Base-by-base conservation (phyloP, 495 filamentous ascomycete genomes). In the Neurospora africana region DNA sequence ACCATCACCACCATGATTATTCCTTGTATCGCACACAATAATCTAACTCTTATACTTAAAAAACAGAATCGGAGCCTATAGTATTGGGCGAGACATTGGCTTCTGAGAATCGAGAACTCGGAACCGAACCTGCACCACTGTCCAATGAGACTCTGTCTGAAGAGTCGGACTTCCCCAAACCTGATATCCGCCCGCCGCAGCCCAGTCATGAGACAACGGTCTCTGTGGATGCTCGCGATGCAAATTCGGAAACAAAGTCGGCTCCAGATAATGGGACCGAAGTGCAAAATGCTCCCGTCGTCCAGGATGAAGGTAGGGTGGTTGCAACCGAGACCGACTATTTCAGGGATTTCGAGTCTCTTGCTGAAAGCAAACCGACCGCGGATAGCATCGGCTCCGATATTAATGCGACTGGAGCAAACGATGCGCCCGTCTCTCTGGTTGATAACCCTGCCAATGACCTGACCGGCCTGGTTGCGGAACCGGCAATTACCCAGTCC, bases 141-240 rank as follows among this genome's bases (percentile, higher is more conserved):
- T 35, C 76, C 69, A 70, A 75, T 53, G 53, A 37, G 19, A 70
- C 58, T 40, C 36, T 11, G 7, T 13, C 58, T 38, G 36, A 27
- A 41, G 17, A 15, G 39, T 68, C 78, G 75, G 76, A 79, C 75
- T 75, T 73, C 75, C 72, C 74, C 75, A 74, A 72, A 58, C 3
- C 43, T 40, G 69, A 73, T 68, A 40, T 76, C 78, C 76, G 72
- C 68, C 13, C 19, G 27, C 41, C 71, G 70, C 70, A 38, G 36
- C 43, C 72, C 72, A 72, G 27, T 38, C 8, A 73, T 41, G 35
- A 40, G 9, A 30, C 47, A 36, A 47, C 30, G 53, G 53, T 65
- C 15, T 65, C 53, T 65, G 68, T 27, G 19, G 19, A 69, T 41
- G 40, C n/a, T 21, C 41, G 30, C 38, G 33, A 19, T 44, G 6